Percentiles rank a stretch among this genome's conserved stretches.
Evolutionary conservation across 306 rosid genomes (phyloP).

Genomic region (Prunus armeniaca): DNA sequence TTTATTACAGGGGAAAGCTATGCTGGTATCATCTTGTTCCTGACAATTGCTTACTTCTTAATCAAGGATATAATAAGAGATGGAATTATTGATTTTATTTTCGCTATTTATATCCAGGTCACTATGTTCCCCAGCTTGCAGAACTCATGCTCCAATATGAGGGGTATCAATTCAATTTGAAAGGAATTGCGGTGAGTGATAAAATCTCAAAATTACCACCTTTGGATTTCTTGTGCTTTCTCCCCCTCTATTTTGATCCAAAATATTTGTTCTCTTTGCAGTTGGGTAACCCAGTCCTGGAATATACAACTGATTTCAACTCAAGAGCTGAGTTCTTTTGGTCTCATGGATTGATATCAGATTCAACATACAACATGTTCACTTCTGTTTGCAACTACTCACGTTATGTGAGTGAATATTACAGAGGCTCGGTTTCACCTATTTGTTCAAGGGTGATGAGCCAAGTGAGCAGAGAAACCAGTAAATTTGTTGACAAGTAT

Average conservation of each 20-base stretch:
- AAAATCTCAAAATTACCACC: background rate
- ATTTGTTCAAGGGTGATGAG: slow-evolving; percentile 50
- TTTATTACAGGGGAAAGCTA: slow-evolving; percentile 54
- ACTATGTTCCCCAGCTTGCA: slow-evolving; percentile 59
- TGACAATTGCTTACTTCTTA: background rate
- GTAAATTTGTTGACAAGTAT: slow-evolving; percentile 59
- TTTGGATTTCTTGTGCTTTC: background rate
- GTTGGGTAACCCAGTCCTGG: slow-evolving; percentile 62
- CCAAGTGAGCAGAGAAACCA: slow-evolving; percentile 57
- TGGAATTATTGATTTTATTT: background rate
- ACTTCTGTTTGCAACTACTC: slow-evolving; percentile 53
- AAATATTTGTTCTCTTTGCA: slow-evolving; percentile 15
- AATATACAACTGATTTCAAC: slow-evolving; percentile 51
- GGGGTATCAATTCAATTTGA: slow-evolving; percentile 40
- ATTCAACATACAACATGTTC: slow-evolving; percentile 48
- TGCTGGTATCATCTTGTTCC: slow-evolving; percentile 32
- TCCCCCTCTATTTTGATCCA: background rate
- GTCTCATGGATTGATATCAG: slow-evolving; percentile 65
- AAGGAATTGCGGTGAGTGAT: slow-evolving; percentile 57
- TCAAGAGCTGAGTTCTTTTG: slow-evolving; percentile 59
- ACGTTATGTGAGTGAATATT: slow-evolving; percentile 46
- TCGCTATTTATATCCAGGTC: slow-evolving; percentile 23
- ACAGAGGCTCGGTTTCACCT: slow-evolving; percentile 48
- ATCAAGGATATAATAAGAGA: background rate
- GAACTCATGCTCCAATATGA: slow-evolving; percentile 50